Conservation (phyloP, 768 basidiomycete species). For the Leccinum broughii region DNA sequence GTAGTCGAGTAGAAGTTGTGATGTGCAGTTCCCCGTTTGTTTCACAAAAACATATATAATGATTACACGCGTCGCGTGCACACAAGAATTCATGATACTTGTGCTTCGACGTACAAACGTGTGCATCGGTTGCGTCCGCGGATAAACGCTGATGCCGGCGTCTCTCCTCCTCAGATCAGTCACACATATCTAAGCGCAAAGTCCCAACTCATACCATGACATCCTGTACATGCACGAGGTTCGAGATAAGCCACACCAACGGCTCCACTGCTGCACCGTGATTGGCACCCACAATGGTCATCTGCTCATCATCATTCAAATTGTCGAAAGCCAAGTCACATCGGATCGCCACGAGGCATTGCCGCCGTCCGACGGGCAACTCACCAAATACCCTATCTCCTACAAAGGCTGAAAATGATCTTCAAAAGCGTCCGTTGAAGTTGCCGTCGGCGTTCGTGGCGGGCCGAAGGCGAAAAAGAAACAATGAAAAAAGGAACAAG, state of each 20-base stretch:
- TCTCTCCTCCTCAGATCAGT: background rate
- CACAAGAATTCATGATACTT: no score
- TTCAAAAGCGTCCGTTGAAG: slow-evolving; percentile 2
- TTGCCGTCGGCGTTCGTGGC: background rate
- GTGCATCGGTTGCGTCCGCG: background rate
- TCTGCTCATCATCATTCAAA: background rate
- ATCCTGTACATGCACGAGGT: background rate
- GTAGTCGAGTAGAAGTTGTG: background rate
- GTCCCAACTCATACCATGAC: background rate
- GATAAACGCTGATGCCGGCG: background rate
- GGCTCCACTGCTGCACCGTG: background rate
- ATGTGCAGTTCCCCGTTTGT: background rate
- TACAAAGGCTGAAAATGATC: background rate
- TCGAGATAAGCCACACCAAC: slow-evolving; percentile 2
- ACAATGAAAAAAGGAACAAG: background rate
- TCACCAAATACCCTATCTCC: slow-evolving; percentile 1
- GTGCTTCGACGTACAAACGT: no score
- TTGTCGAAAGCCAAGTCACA: background rate
- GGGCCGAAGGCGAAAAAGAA: background rate
- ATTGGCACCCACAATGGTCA: background rate
- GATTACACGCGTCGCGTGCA: no score
- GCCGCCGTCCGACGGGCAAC: background rate
- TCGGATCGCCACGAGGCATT: background rate
- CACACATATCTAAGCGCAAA: background rate
- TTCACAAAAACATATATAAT: background rate